Evolutionary conservation across 768 basidiomycete species (phyloP).

Genomic region (Tephrocybe sp.): DNA sequence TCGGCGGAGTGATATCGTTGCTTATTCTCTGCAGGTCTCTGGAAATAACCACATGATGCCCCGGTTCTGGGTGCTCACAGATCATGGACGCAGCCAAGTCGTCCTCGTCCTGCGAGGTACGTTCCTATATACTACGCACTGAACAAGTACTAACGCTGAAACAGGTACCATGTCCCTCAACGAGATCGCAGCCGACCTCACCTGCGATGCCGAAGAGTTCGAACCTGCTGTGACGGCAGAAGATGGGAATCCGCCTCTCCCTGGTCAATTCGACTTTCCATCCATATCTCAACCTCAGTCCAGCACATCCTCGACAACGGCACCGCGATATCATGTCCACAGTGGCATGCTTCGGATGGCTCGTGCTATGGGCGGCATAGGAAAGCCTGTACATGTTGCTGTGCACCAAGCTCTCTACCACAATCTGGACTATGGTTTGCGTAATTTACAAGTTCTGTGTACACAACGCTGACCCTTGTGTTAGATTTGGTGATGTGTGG

Average conservation of each 20-base stretch:
- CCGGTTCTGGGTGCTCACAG: constrained; percentile 84
- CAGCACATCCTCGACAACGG: constrained; percentile 20
- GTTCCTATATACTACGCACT: constrained; percentile 3
- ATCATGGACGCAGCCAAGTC: constrained; percentile 71
- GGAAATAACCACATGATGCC: constrained; percentile 75
- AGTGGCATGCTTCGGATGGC: constrained; percentile 83
- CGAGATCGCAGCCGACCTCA: constrained; percentile 83
- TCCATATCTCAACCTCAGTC: constrained; percentile 21
- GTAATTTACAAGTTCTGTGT: no score
- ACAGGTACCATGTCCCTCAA: constrained; percentile 84
- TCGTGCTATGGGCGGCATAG: constrained; percentile 71
- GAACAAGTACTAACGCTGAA: background rate
- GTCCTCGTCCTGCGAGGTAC: constrained; percentile 72
- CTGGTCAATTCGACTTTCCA: constrained; percentile 40
- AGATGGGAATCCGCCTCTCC: constrained; percentile 31
- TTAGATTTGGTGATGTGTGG: constrained; percentile 70
- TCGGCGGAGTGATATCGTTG: no score
- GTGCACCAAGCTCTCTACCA: constrained; percentile 66
- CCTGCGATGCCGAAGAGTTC: constrained; percentile 74
- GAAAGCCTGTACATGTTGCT: constrained; percentile 76
- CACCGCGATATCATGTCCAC: constrained; percentile 61
- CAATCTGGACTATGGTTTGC: constrained; percentile 74
- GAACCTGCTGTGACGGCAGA: constrained; percentile 49
- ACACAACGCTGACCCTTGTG: background rate
- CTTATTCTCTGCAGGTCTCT: constrained; percentile 38